Evolutionary conservation across 192 early-diverging fungal species (phyloP).

Genomic region (Powellomyces hirtus): DNA sequence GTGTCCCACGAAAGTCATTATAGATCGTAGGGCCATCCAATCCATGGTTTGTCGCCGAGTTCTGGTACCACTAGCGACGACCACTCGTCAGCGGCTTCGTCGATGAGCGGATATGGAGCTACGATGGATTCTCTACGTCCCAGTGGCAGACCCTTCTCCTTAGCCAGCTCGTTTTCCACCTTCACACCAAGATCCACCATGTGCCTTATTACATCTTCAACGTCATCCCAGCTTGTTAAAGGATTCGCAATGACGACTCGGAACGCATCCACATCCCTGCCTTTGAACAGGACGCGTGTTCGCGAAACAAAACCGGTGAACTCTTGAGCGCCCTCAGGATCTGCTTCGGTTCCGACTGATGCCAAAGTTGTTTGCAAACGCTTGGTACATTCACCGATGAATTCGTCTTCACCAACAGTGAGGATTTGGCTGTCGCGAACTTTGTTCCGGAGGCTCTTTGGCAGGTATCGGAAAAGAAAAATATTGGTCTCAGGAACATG

Average conservation of each 20-base stretch:
- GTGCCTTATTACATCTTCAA: slow-evolving; percentile 42
- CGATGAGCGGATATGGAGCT: neutral
- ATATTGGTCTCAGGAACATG: slow-evolving; percentile 52
- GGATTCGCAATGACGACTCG: slow-evolving; percentile 58
- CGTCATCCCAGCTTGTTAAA: slow-evolving; percentile 51
- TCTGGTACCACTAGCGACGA: slow-evolving; percentile 1
- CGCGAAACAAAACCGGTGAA: slow-evolving; percentile 53
- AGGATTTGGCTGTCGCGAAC: slow-evolving; percentile 24
- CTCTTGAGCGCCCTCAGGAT: slow-evolving; percentile 14
- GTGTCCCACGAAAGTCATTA: too few species aligned
- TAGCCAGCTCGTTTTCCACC: slow-evolving; percentile 40
- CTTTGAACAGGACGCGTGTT: slow-evolving; percentile 31
- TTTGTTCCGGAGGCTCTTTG: slow-evolving; percentile 38
- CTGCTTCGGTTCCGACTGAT: neutral
- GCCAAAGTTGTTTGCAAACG: slow-evolving; percentile 29
- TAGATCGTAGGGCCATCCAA: slow-evolving; percentile 53
- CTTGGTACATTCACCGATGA: slow-evolving; percentile 33
- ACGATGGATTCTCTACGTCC: too few species aligned
- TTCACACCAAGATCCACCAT: slow-evolving; percentile 35
- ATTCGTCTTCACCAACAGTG: slow-evolving; percentile 28
- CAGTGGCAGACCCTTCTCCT: neutral
- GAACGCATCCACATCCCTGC: slow-evolving; percentile 44
- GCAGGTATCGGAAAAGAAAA: slow-evolving; percentile 51
- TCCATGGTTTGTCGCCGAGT: slow-evolving; percentile 33
- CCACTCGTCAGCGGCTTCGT: neutral